These are phyloP conservation scores for Apostasia ramifera DNA, from an alignment of 106 monocot species.

Conservation along the genomic window DNA sequence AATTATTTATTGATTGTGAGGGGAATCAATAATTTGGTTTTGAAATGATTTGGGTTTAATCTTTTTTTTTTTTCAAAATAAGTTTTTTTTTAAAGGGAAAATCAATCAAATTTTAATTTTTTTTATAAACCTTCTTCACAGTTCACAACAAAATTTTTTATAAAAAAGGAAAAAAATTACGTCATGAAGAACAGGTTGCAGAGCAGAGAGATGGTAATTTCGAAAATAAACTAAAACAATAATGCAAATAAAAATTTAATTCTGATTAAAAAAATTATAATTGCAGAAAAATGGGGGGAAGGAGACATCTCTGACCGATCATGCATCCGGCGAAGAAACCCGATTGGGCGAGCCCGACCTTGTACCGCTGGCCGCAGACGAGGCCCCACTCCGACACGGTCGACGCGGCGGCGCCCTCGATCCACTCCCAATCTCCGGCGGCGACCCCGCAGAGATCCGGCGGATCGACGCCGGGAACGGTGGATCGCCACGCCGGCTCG, in stretches of 20 bases:
- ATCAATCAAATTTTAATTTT: too few species aligned
- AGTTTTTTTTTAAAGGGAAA: too few species aligned
- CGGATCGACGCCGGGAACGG: not conserved
- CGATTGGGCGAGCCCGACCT: conserved; percentile 71
- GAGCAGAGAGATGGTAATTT: not conserved
- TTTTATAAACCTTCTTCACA: too few species aligned
- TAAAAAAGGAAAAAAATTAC: too few species aligned
- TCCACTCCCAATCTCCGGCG: conserved; percentile 33
- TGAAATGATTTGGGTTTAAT: too few species aligned
- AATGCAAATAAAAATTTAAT: not conserved
- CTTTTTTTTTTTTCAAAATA: too few species aligned
- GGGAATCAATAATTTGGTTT: too few species aligned
- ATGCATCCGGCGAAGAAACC: conserved; percentile 80
- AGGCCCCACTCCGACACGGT: conserved; percentile 57
- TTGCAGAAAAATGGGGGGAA: not conserved
- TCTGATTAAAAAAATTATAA: not conserved
- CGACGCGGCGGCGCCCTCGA: conserved; percentile 9
- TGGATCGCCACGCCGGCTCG: conserved; percentile 3
- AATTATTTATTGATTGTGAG: too few species aligned
- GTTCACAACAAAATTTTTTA: too few species aligned
- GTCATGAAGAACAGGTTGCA: too few species aligned
- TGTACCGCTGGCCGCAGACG: conserved; percentile 60
- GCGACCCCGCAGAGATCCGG: conserved; percentile 18
- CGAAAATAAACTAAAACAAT: not conserved
- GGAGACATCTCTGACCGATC: conserved; percentile 39